A percentile compares a stretch with the other conserved stretches of the same genome.
These are phyloP conservation scores for Neocallimastix lanati DNA, from an alignment of 192 early-diverging fungal genomes.

Conservation along the genomic window DNA sequence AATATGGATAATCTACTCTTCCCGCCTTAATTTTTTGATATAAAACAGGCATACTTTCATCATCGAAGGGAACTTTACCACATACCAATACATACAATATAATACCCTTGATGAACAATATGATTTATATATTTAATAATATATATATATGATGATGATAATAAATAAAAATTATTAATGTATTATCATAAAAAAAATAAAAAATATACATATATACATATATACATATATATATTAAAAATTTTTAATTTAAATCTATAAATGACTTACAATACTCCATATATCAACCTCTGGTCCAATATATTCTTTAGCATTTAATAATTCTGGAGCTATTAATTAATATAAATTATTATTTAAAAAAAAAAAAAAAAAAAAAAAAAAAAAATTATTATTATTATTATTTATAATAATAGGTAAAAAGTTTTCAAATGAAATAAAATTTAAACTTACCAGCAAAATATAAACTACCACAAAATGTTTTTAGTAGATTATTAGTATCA, in stretches of 20 bases:
- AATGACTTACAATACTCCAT: slow-evolving; percentile 53
- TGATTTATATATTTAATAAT: too few species aligned
- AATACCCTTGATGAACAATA: slow-evolving; percentile 64
- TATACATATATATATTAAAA: too few species aligned
- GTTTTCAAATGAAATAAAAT: too few species aligned
- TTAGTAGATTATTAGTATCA: slow-evolving; percentile 53
- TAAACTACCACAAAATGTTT: slow-evolving; percentile 84
- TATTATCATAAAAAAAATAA: too few species aligned
- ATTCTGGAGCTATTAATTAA: slow-evolving; percentile 75
- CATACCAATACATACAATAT: slow-evolving; percentile 93
- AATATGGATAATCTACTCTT: slow-evolving; percentile 71
- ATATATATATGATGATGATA: too few species aligned
- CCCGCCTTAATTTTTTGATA: slow-evolving; percentile 88
- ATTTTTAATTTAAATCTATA: too few species aligned
- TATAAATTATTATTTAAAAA: too few species aligned
- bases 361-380: too few species aligned
- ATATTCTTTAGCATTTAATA: slow-evolving; percentile 76
- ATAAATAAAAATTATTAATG: too few species aligned
- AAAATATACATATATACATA: too few species aligned
- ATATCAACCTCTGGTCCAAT: slow-evolving; percentile 90
- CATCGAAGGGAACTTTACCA: slow-evolving; percentile 93
- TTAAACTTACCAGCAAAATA: slow-evolving; percentile 71
- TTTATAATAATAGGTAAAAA: too few species aligned
- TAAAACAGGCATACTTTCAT: slow-evolving; percentile 73
- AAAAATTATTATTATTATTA: too few species aligned